Evolutionary conservation across 768 basidiomycete species (phyloP).

Genomic region (Boletus rubroflammeus): DNA sequence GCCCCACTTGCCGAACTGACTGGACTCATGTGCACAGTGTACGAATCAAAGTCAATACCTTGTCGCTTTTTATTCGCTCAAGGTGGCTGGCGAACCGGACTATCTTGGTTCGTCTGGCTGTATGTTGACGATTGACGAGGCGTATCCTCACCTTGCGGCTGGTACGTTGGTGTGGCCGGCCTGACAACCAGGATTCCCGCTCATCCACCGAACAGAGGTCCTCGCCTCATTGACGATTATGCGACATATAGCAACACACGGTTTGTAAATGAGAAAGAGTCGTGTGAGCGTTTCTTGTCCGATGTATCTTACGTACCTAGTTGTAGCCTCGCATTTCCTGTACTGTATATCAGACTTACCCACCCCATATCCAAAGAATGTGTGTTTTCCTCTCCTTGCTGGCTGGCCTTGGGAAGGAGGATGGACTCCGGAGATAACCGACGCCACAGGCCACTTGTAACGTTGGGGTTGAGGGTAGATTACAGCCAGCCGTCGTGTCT

Average conservation of each 20-base stretch:
- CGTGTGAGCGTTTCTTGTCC: background rate
- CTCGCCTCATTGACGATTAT: constrained; percentile 61
- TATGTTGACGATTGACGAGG: constrained; percentile 61
- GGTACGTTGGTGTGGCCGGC: constrained; percentile 38
- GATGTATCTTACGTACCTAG: constrained; percentile 9
- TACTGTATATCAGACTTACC: constrained; percentile 10
- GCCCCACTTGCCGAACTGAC: background rate
- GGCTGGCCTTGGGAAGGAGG: background rate
- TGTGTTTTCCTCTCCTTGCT: constrained; percentile 1
- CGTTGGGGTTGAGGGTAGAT: constrained; percentile 4
- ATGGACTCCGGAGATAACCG: constrained; percentile 8
- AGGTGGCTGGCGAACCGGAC: constrained; percentile 49
- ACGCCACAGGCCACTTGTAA: background rate
- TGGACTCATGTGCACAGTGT: constrained; percentile 40
- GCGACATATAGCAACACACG: constrained; percentile 54
- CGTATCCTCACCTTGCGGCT: constrained; percentile 49
- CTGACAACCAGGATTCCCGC: constrained; percentile 8
- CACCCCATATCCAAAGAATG: background rate
- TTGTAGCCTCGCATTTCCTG: constrained; percentile 11
- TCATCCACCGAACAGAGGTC: constrained; percentile 42
- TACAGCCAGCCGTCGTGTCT: background rate
- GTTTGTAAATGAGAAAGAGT: constrained; percentile 30
- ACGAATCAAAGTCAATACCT: constrained; percentile 47
- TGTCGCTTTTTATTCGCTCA: constrained; percentile 60
- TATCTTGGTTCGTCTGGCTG: constrained; percentile 56